phyloP scores from a whole-genome alignment of 164 flowering plant genomes.

The Nymphaea colorata region DNA sequence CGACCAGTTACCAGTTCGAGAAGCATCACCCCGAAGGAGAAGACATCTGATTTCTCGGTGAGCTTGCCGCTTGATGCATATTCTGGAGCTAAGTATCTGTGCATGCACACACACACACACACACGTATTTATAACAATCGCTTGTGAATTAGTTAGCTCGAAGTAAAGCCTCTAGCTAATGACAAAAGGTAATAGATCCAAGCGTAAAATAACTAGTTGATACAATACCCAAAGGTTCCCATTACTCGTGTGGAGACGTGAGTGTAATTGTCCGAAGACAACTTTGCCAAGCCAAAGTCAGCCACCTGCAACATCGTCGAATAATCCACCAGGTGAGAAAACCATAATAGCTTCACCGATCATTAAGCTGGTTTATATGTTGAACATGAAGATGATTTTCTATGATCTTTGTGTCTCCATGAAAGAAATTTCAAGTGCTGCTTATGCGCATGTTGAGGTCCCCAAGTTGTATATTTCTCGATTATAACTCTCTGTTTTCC shows the following conservation, averaged over 20 bases:
- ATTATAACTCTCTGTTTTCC: neutral
- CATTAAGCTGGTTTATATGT: too few relatives aligned
- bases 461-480: neutral
- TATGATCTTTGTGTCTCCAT: neutral
- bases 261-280: slow-evolving; percentile 49
- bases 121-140: neutral
- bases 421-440: neutral
- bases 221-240: slow-evolving; percentile 74
- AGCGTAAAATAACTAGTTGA: neutral
- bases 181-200: neutral
- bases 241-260: slow-evolving; percentile 85
- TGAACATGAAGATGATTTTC: too few relatives aligned
- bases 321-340: neutral
- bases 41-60: slow-evolving; percentile 72
- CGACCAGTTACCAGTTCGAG: slow-evolving; percentile 69
- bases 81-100: slow-evolving; percentile 80
- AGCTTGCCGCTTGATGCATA: slow-evolving; percentile 77
- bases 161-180: neutral
- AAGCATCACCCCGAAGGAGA: slow-evolving; percentile 76
- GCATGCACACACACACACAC: slow-evolving; percentile 5
- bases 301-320: slow-evolving; percentile 38
- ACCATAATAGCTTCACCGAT: neutral
- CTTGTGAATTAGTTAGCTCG: neutral
- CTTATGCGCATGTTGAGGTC: neutral
- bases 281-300: slow-evolving; percentile 76